Base-by-base conservation (phyloP, 225 moss, liverwort and hornwort genomes). In the Polytrichum commune region DNA sequence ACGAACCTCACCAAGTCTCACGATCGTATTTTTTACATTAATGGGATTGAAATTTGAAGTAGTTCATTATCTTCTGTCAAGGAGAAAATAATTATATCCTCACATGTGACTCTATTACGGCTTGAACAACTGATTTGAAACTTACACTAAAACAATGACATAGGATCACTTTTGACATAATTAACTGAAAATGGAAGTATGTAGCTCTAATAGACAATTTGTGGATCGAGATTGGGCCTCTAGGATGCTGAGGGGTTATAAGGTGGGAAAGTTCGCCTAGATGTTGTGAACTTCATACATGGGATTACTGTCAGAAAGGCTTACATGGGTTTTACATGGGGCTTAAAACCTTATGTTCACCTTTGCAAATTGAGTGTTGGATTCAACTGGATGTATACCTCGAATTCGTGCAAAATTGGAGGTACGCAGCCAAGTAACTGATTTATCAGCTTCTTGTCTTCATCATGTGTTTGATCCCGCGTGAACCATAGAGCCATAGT, bases 401-500 rank as follows among this genome's bases (percentile, higher is more conserved):
- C 16, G 1, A 46, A 16, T 55, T 78, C 46, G 60, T 65, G 23
- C 23, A 33, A 58, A 77, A 33, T 22, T n/a, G 68, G 55, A 32
- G 77, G 60, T 55, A 76, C n/a, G 26, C 38, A 27, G 29, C 67
- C 70, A 20, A 72, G 58, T 29, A 96, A 69, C 66, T 88, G 90
- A 68, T 84, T 66, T 38, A 96, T 81, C 18, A 96, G 53, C 79
- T 93, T 96, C 61, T 73, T 80, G 76, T 93, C 96, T 82, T 93
- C 92, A 77, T 96, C 92, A 72, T 92, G 88, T 18, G 63, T 58
- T 24, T 72, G 71, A 77, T 93, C 89, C 30, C 85, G 81, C 20
- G 93, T 92, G 74, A 96, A 93, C 93, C 93, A 93, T 23, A 96
- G 70, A 27, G 92, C 90, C 73, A 96, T 77, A 62, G 96, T 93